Base-by-base conservation (phyloP, 441 rosid genomes). In the Adansonia gregorii region DNA sequence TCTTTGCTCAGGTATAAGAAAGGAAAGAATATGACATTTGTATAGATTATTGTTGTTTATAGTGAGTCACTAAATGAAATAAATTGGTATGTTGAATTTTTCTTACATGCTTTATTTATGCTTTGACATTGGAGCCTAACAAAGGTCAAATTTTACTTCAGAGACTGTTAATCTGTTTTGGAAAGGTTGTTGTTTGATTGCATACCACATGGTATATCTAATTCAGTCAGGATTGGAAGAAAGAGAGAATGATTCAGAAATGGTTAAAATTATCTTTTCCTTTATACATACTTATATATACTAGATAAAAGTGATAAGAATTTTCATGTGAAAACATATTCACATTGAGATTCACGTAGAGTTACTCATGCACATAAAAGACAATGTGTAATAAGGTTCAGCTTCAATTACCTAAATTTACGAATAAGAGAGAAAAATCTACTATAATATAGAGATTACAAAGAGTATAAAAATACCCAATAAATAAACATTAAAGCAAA, bases 161-260 rank as follows among this genome's bases (percentile, higher is more conserved):
- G 46, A 31, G 46, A 64, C 12, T 64, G 17, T 31, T 31, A 35
- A 65, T 48, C 22, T 35, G 45, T 65, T 65, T 14, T n/a, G 22
- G n/a, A 65, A 65, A 65, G 22, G 48, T 15, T 15, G 67, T 19
- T 15, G 69, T 39, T 65, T 39, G 49, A 15, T 35, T 65, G 69
- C 11, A 39, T 12, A 64, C 69, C n/a, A 65, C 15, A 15, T 39
- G 19, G 22, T 11, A 64, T 64, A 60, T 27, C 6, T 31, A 64
- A 64, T 64, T 24, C 43, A 64, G 45, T 15, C 2, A 14, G 69
- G 8, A 4, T 60, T 10, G 66, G 27, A 20, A 59, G 27, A 11
- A 60, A 59, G 22, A 54, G 9, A 19, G 61, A 56, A 3, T 20
- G 5, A 58, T 8, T 12, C 31, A 14, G 20, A 39, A 1, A 35